Percentiles rank a stretch among this genome's conserved stretches.
phyloP scores from a whole-genome alignment of 352 stramenopile genomes.

The Achlya hypogyna region DNA sequence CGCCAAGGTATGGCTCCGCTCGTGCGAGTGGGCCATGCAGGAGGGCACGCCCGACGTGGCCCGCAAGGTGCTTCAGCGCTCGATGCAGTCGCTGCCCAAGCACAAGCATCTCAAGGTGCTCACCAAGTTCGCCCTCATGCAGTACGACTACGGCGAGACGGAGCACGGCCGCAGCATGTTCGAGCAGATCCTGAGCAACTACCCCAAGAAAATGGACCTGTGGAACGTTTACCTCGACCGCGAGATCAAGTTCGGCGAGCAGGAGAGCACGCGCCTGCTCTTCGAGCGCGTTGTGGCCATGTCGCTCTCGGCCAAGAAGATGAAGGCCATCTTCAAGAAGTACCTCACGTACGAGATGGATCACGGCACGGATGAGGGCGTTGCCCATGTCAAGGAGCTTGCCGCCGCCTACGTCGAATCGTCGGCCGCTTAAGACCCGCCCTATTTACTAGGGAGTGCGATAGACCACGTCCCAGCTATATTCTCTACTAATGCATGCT shows the following conservation, averaged over 20 bases:
- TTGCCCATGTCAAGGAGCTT: constrained; percentile 90
- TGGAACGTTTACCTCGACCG: constrained; percentile 97
- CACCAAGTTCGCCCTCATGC: constrained; percentile 92
- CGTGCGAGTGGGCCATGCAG: constrained; percentile 81
- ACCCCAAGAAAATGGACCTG: constrained; percentile 94
- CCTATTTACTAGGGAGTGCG: constrained; percentile 21
- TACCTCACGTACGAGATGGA: constrained; percentile 91
- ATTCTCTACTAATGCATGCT: too few relatives aligned
- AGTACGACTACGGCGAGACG: constrained; percentile 89
- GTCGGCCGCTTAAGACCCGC: background rate
- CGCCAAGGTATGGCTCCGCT: constrained; percentile 83
- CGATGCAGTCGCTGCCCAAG: constrained; percentile 83
- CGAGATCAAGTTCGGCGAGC: constrained; percentile 91
- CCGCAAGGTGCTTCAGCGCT: constrained; percentile 85
- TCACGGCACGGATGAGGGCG: constrained; percentile 77
- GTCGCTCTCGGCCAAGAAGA: constrained; percentile 95
- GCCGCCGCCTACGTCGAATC: constrained; percentile 88
- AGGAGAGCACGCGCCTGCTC: constrained; percentile 74
- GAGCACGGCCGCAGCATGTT: constrained; percentile 95
- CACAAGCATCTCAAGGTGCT: constrained; percentile 94
- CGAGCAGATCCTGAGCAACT: constrained; percentile 89
- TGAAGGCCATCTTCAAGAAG: constrained; percentile 98
- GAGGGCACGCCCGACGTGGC: constrained; percentile 55
- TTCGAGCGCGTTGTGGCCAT: constrained; percentile 89
- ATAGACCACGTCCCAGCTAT: too few relatives aligned